Evolutionary conservation across 164 flowering plant species (phyloP).

Genomic region (Chloranthus sessilifolius): DNA sequence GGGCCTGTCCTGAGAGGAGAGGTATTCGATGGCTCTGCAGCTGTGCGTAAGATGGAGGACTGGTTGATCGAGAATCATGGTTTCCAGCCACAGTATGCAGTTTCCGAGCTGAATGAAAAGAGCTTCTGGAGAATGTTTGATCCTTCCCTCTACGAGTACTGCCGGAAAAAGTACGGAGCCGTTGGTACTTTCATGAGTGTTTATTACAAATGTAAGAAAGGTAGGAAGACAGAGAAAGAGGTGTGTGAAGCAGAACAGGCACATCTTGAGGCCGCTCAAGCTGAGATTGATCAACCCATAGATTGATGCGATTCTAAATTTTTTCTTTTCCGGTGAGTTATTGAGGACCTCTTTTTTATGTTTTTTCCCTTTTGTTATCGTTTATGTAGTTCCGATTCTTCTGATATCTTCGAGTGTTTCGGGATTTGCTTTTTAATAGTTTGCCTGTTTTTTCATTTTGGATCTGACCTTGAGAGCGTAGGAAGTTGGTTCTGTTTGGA

Average conservation of each 20-base stretch:
- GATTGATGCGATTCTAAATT: too few species aligned
- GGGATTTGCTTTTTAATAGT: too few species aligned
- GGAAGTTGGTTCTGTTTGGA: too few species aligned
- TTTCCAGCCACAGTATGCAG: conserved; percentile 96
- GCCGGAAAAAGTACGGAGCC: conserved; percentile 83
- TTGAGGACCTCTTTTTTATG: too few species aligned
- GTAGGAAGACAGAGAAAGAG: conserved; percentile 96
- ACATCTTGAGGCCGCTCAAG: conserved; percentile 60
- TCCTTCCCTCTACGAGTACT: conserved; percentile 72
- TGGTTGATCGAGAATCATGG: conserved; percentile 98
- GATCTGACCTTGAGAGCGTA: too few species aligned
- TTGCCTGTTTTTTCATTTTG: too few species aligned
- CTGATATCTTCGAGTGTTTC: too few species aligned
- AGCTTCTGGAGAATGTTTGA: conserved; percentile 99
- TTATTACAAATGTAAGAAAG: conserved; percentile 96
- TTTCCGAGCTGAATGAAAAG: conserved; percentile 86
- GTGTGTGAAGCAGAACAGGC: conserved; percentile 96
- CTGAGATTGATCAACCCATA: conserved; percentile 44
- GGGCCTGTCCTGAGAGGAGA: conserved; percentile 96
- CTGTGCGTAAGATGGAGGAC: conserved; percentile 75
- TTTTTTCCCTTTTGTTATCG: too few species aligned
- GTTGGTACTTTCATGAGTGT: conserved; percentile 97
- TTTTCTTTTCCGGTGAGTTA: too few species aligned
- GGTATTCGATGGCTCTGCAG: conserved; percentile 82
- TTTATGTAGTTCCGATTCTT: too few species aligned